phyloP scores from a whole-genome alignment of 2,329 filamentous ascomycete species.

The Magnaporthiopsis incrustans region DNA sequence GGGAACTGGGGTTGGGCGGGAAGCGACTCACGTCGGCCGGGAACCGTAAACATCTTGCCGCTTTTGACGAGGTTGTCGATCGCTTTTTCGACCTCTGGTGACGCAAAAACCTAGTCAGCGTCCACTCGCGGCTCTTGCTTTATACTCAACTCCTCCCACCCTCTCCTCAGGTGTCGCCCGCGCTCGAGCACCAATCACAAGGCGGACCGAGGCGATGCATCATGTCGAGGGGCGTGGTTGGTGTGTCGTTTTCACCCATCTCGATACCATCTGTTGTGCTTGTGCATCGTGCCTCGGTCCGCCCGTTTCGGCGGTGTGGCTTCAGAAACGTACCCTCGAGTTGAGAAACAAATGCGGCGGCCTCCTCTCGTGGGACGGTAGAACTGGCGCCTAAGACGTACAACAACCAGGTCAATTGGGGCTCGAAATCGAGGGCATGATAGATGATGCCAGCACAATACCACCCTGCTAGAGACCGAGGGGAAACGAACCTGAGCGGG shows the following conservation, averaged over 20 bases:
- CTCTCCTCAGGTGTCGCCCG: background rate
- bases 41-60: slow-evolving; percentile 75
- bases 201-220: background rate
- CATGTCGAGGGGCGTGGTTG: background rate
- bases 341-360: slow-evolving; percentile 26
- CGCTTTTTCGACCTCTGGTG: slow-evolving; percentile 85
- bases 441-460: background rate
- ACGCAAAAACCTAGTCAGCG: slow-evolving; percentile 14
- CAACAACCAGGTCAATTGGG: slow-evolving; percentile 4
- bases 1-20: slow-evolving; percentile 36
- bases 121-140: background rate
- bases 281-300: background rate
- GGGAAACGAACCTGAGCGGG: slow-evolving; percentile 18
- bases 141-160: background rate
- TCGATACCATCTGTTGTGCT: too few species aligned
- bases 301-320: background rate
- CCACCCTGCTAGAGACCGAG: background rate
- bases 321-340: slow-evolving; percentile 25
- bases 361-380: slow-evolving; percentile 24
- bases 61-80: slow-evolving; percentile 95
- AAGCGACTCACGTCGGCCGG: slow-evolving; percentile 73
- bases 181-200: background rate
- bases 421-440: background rate
- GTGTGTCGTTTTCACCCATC: too few species aligned
- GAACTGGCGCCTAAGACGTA: slow-evolving; percentile 24